phyloP scores from a whole-genome alignment of 495 filamentous ascomycete genomes.

The Bacidia rubella region DNA sequence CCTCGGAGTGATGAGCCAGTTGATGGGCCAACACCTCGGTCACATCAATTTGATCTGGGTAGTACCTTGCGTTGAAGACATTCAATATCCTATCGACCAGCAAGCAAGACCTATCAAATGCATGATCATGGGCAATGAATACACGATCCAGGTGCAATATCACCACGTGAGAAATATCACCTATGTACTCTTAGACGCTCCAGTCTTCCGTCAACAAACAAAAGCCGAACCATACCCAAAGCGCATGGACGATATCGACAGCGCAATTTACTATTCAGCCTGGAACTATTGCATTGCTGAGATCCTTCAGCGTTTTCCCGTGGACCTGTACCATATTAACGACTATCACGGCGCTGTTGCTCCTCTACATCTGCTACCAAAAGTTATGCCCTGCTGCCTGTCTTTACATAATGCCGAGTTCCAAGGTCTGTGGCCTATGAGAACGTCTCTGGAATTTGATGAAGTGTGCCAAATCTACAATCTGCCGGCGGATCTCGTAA shows the following conservation, averaged over 20 bases:
- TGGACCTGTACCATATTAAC: slow-evolving; percentile 70
- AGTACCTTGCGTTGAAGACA: slow-evolving; percentile 35
- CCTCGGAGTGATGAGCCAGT: slow-evolving; percentile 37
- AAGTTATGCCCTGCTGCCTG: slow-evolving; percentile 47
- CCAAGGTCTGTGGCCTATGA: slow-evolving; percentile 57
- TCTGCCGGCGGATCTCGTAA: slow-evolving; percentile 32
- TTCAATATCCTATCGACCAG: slow-evolving; percentile 35
- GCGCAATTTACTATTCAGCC: slow-evolving; percentile 48
- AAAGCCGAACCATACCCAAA: slow-evolving; percentile 34
- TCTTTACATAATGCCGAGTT: slow-evolving; percentile 56
- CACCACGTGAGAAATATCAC: slow-evolving; percentile 37
- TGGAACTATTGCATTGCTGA: slow-evolving; percentile 53
- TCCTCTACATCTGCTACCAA: slow-evolving; percentile 54
- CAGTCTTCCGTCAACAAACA: slow-evolving; percentile 33
- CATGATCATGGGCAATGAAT: slow-evolving; percentile 28
- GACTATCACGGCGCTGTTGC: slow-evolving; percentile 68
- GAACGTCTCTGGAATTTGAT: slow-evolving; percentile 41
- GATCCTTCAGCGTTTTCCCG: slow-evolving; percentile 40
- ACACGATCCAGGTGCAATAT: slow-evolving; percentile 33
- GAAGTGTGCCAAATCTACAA: slow-evolving; percentile 66
- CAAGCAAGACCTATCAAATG: slow-evolving; percentile 32
- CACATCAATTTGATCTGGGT: slow-evolving; percentile 40
- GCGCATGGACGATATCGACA: slow-evolving; percentile 38
- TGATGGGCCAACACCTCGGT: slow-evolving; percentile 36
- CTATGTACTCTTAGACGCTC: slow-evolving; percentile 34